Evolutionary conservation across 768 basidiomycete genomes (phyloP), one percentile per base, ranked within the genome.

Genomic region (Dioszegia crocea): DNA sequence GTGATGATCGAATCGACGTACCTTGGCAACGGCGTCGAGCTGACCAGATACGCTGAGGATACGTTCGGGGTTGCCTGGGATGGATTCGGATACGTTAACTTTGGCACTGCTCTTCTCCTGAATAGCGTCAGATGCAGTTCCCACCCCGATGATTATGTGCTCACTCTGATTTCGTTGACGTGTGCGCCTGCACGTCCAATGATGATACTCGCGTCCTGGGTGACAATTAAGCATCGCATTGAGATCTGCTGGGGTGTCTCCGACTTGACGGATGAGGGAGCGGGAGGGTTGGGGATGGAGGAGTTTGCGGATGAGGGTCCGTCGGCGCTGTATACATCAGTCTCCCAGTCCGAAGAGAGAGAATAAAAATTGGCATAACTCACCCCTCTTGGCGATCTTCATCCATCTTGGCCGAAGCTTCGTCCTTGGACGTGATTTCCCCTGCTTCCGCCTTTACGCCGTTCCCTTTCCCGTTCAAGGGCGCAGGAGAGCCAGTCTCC

Each of bases 121-220:
- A 19, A 39, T n/a, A n/a, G 2, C 4, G 36, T 62, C 57, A 61
- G 63, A 49, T 26, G 1, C 45, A 2, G 14, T 19, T 26, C 30
- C 10, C 29, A 46, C 36, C 11, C 14, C 11, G n/a, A 39, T 23
- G 16, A 27, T 24, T 11, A 45, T 33, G 8, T 31, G 62, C 75
- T 51, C 78, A 98, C 96, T 61, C 96, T 83, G 63, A 99, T 98
- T 78, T 99, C 96, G 70, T 96, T 97, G 67, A 99, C 93, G 79
- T 98, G 96, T 43, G 88, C 84, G 64, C 94, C 94, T 33, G 82
- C 88, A 79, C 91, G 91, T 36, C 96, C 96, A 66, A 99, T 99
- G 80, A 98, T 98, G 79, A 99, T 94, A 55, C 91, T 93, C 12
- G 96, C 96, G 79, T 99, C 96, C 79, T 97, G 93, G 10, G 96